Conservation (phyloP, 148 eudicot species). For the Nyssa sinensis region DNA sequence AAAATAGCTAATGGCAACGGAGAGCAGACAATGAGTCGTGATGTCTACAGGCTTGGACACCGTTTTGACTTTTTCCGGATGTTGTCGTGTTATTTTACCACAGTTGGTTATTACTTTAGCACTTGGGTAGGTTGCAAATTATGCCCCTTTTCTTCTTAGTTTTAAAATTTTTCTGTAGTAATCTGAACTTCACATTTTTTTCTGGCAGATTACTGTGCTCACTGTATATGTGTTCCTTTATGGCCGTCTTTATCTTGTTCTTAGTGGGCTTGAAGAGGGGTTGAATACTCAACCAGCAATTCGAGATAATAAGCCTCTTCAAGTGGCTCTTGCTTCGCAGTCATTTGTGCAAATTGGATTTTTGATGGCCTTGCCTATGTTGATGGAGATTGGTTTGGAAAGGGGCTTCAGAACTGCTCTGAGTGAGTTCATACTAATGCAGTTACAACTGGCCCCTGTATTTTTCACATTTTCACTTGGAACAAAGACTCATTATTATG, state of each 20-base stretch:
- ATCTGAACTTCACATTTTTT: conserved; percentile 15
- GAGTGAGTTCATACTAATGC: conserved; percentile 88
- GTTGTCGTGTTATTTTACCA: conserved; percentile 94
- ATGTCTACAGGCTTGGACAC: conserved; percentile 93
- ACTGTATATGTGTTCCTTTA: conserved; percentile 92
- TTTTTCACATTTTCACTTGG: conserved; percentile 98
- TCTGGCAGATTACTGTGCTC: conserved; percentile 82
- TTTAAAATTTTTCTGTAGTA: background rate
- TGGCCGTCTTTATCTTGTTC: conserved; percentile 91
- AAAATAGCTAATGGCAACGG: conserved; percentile 99
- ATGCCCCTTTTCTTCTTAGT: background rate
- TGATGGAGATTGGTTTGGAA: conserved; percentile 97
- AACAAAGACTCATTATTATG: conserved; percentile 94
- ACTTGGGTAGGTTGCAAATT: conserved; percentile 60
- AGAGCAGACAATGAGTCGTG: conserved; percentile 97
- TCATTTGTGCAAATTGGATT: conserved; percentile 97
- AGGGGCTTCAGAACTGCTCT: conserved; percentile 89
- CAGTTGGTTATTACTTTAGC: conserved; percentile 95
- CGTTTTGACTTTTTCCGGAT: conserved; percentile 97
- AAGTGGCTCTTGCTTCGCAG: conserved; percentile 96
- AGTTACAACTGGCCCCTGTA: conserved; percentile 85
- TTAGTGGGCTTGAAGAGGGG: conserved; percentile 92
- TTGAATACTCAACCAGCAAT: conserved; percentile 50
- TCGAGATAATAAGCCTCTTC: conserved; percentile 67
- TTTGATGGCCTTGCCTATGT: conserved; percentile 97